Evolutionary conservation across 2,329 filamentous ascomycete genomes (phyloP).

Genomic region (Ascochyta clinopodiicola): DNA sequence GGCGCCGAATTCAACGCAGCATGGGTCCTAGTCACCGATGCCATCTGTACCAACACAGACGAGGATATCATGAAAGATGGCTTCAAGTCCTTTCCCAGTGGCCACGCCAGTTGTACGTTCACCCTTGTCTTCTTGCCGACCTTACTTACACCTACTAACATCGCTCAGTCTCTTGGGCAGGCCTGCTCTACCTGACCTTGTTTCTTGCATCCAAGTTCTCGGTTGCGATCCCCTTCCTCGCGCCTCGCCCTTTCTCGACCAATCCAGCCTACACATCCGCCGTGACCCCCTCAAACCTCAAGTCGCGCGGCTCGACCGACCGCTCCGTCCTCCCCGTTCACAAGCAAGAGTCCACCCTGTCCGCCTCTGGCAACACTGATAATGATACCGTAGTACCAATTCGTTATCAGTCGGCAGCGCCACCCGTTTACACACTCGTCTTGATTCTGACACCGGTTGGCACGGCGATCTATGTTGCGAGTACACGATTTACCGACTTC

Average conservation of each 20-base stretch:
- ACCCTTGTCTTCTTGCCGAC: not conserved
- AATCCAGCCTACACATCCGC: slow-evolving; percentile 59
- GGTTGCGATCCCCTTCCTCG: slow-evolving; percentile 74
- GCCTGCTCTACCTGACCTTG: slow-evolving; percentile 83
- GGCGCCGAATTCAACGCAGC: slow-evolving; percentile 58
- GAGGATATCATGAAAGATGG: slow-evolving; percentile 72
- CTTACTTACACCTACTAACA: not conserved
- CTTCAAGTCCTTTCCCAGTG: slow-evolving; percentile 83
- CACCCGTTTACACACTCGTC: slow-evolving; percentile 78
- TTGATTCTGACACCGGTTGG: slow-evolving; percentile 75
- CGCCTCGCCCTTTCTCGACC: slow-evolving; percentile 54
- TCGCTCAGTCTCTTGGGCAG: slow-evolving; percentile 69
- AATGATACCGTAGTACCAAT: slow-evolving; percentile 57
- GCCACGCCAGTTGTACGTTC: slow-evolving; percentile 70
- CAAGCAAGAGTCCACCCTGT: slow-evolving; percentile 32
- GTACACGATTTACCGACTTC: slow-evolving; percentile 86
- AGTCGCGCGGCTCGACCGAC: slow-evolving; percentile 17
- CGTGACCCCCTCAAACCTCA: slow-evolving; percentile 46
- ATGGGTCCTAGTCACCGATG: slow-evolving; percentile 74
- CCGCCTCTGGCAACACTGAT: slow-evolving; percentile 26
- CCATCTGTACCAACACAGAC: slow-evolving; percentile 76
- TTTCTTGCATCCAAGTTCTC: slow-evolving; percentile 86
- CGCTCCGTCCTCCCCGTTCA: slow-evolving; percentile 30
- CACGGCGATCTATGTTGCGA: slow-evolving; percentile 79
- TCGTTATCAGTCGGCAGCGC: slow-evolving; percentile 78